A percentile compares a stretch with the other conserved stretches of the same genome.
These are phyloP conservation scores for Klebsormidium nitens DNA, from an alignment of 139 green algal genomes.

Conservation along the genomic window DNA sequence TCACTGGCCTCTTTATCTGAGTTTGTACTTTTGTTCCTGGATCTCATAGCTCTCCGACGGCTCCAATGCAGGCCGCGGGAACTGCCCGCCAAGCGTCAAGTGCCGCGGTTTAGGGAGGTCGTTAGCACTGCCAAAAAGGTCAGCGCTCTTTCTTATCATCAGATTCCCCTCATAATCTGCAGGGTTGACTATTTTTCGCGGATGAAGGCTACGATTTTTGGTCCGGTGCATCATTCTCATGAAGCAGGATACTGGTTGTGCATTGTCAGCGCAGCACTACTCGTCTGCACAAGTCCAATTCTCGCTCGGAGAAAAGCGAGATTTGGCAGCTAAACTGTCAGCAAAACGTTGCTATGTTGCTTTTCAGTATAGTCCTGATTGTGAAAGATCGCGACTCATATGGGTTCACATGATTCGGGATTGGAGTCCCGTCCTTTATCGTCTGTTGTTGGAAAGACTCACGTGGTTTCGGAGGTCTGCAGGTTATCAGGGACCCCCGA, in stretches of 20 bases:
- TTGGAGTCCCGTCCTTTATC: background rate
- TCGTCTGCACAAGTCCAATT: too few species aligned
- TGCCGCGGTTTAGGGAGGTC: slow-evolving; percentile 63
- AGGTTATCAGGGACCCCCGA: slow-evolving; percentile 61
- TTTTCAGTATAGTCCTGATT: background rate
- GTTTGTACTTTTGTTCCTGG: too few species aligned
- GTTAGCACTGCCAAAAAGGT: slow-evolving; percentile 54
- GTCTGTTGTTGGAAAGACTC: background rate
- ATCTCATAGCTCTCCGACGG: too few species aligned
- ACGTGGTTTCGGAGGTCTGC: background rate
- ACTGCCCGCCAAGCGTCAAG: slow-evolving; percentile 63
- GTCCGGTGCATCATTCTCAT: too few species aligned
- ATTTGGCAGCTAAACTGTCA: background rate
- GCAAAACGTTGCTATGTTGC: background rate
- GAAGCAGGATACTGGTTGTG: too few species aligned
- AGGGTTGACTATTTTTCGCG: background rate
- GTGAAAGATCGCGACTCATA: too few species aligned
- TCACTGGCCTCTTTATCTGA: too few species aligned
- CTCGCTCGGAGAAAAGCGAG: background rate
- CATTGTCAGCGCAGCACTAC: too few species aligned
- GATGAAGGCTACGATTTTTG: background rate
- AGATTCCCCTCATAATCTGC: background rate
- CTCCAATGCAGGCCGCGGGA: slow-evolving; percentile 60
- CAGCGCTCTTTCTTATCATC: slow-evolving; percentile 1
- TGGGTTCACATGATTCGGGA: too few species aligned